A percentile compares a stretch with the other conserved stretches of the same genome.
Conservation (phyloP, 352 stramenopile species). For the Paralagenidium karlingii region DNA sequence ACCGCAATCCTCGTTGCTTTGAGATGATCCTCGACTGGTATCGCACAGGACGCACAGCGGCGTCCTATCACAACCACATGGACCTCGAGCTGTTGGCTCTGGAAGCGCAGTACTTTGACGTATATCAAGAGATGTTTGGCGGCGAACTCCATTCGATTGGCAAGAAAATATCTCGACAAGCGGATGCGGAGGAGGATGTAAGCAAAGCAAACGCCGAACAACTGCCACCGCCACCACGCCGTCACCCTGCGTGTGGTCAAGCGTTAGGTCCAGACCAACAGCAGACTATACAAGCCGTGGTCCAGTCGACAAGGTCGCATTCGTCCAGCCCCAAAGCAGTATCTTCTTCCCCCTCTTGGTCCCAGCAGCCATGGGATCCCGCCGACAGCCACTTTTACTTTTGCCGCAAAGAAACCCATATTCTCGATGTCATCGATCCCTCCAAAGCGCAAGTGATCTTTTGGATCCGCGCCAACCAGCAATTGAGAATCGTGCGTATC, state of each 20-base stretch:
- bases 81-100: conserved; percentile 30
- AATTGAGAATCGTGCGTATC: conserved; percentile 39
- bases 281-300: conserved; percentile 3
- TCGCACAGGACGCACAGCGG: conserved; percentile 29
- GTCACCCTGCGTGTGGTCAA: conserved; percentile 1
- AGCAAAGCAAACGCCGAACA: not conserved
- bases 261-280: not conserved
- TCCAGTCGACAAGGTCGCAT: not conserved
- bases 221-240: conserved; percentile 6
- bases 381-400: too few species aligned
- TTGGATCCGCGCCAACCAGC: conserved; percentile 28
- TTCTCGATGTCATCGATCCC: conserved; percentile 9
- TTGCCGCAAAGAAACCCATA: conserved; percentile 17
- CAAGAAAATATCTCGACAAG: not conserved
- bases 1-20: conserved; percentile 60
- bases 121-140: conserved; percentile 41
- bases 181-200: not conserved
- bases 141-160: not conserved
- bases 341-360: not conserved
- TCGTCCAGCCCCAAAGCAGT: not conserved
- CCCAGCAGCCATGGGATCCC: too few species aligned
- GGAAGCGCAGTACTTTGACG: conserved; percentile 56
- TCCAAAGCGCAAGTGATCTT: conserved; percentile 41
- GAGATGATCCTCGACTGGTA: conserved; percentile 70
- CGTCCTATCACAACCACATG: conserved; percentile 27